These are phyloP conservation scores for Pulicaria dysenterica DNA, from an alignment of 129 eudicot genomes.

Conservation along the genomic window DNA sequence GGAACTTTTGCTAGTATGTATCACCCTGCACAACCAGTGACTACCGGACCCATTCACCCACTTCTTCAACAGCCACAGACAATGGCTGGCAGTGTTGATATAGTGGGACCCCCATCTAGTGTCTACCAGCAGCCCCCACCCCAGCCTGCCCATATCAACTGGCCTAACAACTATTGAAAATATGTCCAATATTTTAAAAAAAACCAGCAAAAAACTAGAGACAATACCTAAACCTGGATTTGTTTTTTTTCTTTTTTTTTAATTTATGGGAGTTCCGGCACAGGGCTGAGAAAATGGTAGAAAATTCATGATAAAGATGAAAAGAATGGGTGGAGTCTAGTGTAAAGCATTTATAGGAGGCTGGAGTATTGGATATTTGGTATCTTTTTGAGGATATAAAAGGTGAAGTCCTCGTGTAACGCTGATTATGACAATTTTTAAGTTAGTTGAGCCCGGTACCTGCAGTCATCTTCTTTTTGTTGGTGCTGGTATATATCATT, in stretches of 20 bases:
- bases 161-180: conserved; percentile 80
- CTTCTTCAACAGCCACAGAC: conserved; percentile 88
- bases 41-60: conserved; percentile 73
- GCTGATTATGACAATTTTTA: conserved; percentile 39
- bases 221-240: conserved; percentile 31
- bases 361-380: conserved; percentile 30
- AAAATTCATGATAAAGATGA: conserved; percentile 25
- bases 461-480: conserved; percentile 31
- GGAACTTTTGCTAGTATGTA: conserved; percentile 66
- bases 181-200: conserved; percentile 8
- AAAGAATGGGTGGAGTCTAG: conserved; percentile 41
- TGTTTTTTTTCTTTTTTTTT: neutral
- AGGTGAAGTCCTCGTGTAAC: conserved; percentile 40
- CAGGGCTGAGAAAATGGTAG: conserved; percentile 28
- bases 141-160: conserved; percentile 73
- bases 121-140: conserved; percentile 65
- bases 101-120: conserved; percentile 61
- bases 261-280: conserved; percentile 17
- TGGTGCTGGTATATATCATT: conserved; percentile 32
- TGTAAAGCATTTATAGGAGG: conserved; percentile 55
- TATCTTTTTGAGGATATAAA: conserved; percentile 42
- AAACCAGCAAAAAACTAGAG: conserved; percentile 30
- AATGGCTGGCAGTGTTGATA: conserved; percentile 61
- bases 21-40: conserved; percentile 67
- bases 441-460: conserved; percentile 40